Evolutionary conservation across 345 rosid genomes (phyloP).

Genomic region (Arabis hirsuta): DNA sequence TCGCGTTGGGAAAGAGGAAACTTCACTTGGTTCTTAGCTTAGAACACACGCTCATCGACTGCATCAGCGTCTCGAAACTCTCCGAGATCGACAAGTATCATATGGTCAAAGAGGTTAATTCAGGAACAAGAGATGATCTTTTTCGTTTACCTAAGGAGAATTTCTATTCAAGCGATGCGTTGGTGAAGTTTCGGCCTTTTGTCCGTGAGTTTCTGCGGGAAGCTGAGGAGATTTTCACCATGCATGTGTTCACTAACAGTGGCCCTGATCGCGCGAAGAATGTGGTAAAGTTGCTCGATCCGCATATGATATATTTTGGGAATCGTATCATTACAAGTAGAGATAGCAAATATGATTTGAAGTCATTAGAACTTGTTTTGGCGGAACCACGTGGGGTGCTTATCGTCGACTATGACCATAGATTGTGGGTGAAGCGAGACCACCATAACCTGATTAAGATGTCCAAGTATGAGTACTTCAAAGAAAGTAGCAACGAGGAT

Average conservation of each 20-base stretch:
- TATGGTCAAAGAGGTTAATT: constrained; percentile 12
- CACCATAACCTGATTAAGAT: neutral
- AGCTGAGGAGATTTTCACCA: neutral
- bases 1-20: constrained; percentile 16
- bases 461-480: constrained; percentile 5
- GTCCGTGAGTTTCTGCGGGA: constrained; percentile 6
- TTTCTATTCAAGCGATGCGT: neutral
- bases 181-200: constrained; percentile 25
- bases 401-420: constrained; percentile 14
- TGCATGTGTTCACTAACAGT: constrained; percentile 25
- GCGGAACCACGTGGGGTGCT: constrained; percentile 13
- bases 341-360: constrained; percentile 4
- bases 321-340: constrained; percentile 10
- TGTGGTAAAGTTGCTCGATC: constrained; percentile 28
- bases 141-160: constrained; percentile 8
- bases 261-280: neutral
- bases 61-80: constrained; percentile 1
- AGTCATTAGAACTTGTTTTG: constrained; percentile 21
- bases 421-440: constrained; percentile 7
- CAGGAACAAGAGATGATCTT: constrained; percentile 15
- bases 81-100: neutral
- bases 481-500: neutral
- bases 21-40: constrained; percentile 33
- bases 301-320: constrained; percentile 21
- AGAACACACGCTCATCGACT: constrained; percentile 21